Conservation (phyloP, 148 eudicot species). For the Chenopodium formosanum region DNA sequence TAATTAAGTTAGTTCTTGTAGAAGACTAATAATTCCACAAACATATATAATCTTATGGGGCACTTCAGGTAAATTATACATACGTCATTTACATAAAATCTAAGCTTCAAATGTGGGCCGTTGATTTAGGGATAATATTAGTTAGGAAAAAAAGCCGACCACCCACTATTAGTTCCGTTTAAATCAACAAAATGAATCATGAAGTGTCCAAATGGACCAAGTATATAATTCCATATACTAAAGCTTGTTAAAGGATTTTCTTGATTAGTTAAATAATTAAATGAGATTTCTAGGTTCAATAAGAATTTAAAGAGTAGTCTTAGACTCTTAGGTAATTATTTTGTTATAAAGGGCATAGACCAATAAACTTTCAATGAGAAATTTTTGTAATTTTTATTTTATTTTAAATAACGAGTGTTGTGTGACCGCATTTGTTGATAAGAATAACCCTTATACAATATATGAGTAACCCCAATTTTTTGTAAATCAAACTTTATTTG, state of each 20-base stretch:
- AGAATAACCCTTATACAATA: no score
- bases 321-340: neutral
- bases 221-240: neutral
- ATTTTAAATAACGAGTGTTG: no score
- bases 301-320: neutral
- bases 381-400: no score
- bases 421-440: no score
- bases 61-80: slow-evolving; percentile 36
- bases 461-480: no score
- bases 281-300: neutral
- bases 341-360: neutral
- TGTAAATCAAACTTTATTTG: no score
- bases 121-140: slow-evolving; percentile 13
- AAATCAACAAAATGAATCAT: slow-evolving; percentile 12
- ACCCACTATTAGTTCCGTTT: neutral
- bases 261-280: neutral
- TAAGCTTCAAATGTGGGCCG: neutral
- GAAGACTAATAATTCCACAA: slow-evolving; percentile 34
- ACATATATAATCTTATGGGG: slow-evolving; percentile 37
- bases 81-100: slow-evolving; percentile 19
- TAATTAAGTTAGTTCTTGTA: slow-evolving; percentile 36
- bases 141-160: slow-evolving; percentile 12
- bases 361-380: no score
- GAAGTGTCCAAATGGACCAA: slow-evolving; percentile 6
- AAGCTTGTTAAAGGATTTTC: neutral